Evolutionary conservation across 176 grass and related monocot species (phyloP), one percentile per base, ranked within the genome.

Genomic region (Eleusine coracana): DNA sequence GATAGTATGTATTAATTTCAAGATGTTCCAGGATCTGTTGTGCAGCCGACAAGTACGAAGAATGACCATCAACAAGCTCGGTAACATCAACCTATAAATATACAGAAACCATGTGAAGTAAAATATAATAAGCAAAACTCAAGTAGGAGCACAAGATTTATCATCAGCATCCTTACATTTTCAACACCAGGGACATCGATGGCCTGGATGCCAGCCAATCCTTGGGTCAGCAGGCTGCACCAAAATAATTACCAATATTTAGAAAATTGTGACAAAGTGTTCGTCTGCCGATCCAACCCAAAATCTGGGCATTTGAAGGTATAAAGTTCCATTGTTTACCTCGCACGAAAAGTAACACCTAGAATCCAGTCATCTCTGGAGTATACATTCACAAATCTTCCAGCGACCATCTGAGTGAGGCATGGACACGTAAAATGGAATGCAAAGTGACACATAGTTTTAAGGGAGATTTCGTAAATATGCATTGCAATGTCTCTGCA

Each of bases 311-410:
- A 38, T 31, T 28, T 0, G 7, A 6, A 49, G 39, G 51, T 7
- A 58, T 59, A 2, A 44, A 65, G 3, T 23, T 51, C 1, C 25
- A 66, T 6, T n/a, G 3, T 45, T 78, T 90, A 98, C 95, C 95
- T 95, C 60, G 95, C 92, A 36, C 90, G 95, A 62, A 98, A 98
- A 61, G 92, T 92, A 14, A 98, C 87, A 68, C 95, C 92, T 9
- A 95, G 95, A 88, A 98, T 92, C 95, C 92, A 95, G 71, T 98
- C 95, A 91, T 94, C 94, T 80, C 68, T 92, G 0, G 95, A 98
- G 75, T 93, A 98, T 15, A 90, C 86, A 73, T 98, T 98, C 50
- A 94, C 88, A 83, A 98, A 98, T 84, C 95, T 94, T 38, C 88
- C 92, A 28, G 92, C 77, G 81, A 94, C 86, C 84, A 98, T 88